These are phyloP conservation scores for Melampsora americana DNA, from an alignment of 1,284 basidiomycete species.

Conservation along the genomic window DNA sequence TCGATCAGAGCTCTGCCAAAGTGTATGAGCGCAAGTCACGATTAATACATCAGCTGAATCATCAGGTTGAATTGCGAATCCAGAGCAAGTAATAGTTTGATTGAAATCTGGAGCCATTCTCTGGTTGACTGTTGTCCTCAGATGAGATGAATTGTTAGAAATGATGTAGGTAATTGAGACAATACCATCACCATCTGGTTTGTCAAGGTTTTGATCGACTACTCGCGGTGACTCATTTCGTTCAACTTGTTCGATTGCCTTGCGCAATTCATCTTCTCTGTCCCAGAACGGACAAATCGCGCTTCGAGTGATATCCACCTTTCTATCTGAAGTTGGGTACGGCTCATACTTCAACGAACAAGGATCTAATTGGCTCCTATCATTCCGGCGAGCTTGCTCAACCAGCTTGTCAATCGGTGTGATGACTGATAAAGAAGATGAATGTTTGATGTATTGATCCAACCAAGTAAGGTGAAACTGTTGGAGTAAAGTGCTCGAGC, in stretches of 20 bases:
- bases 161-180: slow-evolving; percentile 9
- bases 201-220: neutral
- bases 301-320: neutral
- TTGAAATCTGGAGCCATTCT: neutral
- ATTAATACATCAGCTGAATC: neutral
- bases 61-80: neutral
- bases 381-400: slow-evolving; percentile 10
- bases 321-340: neutral
- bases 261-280: neutral
- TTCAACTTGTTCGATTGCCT: neutral
- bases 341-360: slow-evolving; percentile 2
- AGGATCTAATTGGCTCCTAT: neutral
- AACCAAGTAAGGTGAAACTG: neutral
- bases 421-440: neutral
- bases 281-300: neutral
- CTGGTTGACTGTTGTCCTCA: neutral
- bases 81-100: slow-evolving; percentile 9
- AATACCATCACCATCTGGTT: slow-evolving; percentile 4
- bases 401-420: neutral
- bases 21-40: slow-evolving; percentile 18
- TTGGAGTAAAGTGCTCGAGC: neutral
- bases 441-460: neutral
- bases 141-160: neutral
- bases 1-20: slow-evolving; percentile 2
- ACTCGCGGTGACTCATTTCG: neutral